Evolutionary conservation across 345 rosid genomes (phyloP).

Genomic region (Punica granatum): DNA sequence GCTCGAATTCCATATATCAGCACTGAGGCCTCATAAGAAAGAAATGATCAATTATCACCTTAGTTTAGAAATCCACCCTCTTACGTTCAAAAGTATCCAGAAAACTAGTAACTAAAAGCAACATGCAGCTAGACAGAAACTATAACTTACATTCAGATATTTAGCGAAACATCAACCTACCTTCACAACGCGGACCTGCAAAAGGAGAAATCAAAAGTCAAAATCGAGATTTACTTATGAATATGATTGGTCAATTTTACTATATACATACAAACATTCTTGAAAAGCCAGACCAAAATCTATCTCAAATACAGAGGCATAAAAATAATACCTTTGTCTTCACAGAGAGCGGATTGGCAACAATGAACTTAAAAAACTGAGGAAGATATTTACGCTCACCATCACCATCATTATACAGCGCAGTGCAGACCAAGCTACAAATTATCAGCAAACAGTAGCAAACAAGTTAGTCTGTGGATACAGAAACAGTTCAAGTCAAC

Average conservation of each 20-base stretch:
- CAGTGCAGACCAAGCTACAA: conserved; percentile 87
- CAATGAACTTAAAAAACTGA: conserved; percentile 88
- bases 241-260: background rate
- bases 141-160: conserved; percentile 20
- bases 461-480: background rate
- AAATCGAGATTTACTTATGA: background rate
- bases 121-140: background rate
- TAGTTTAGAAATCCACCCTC: background rate
- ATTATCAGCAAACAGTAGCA: background rate
- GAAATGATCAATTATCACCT: too few species aligned
- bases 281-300: background rate
- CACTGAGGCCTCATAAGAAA: background rate
- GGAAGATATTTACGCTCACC: conserved; percentile 94
- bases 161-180: conserved; percentile 40
- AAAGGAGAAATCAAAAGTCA: background rate
- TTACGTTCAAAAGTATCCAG: background rate
- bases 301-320: background rate
- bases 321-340: conserved; percentile 62
- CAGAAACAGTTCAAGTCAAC: background rate
- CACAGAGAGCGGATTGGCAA: conserved; percentile 87
- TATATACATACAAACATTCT: too few species aligned
- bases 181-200: conserved; percentile 94
- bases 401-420: conserved; percentile 74
- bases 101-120: background rate
- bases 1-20: background rate